Evolutionary conservation across 768 basidiomycete species (phyloP).

Genomic region (Epithele typhae): DNA sequence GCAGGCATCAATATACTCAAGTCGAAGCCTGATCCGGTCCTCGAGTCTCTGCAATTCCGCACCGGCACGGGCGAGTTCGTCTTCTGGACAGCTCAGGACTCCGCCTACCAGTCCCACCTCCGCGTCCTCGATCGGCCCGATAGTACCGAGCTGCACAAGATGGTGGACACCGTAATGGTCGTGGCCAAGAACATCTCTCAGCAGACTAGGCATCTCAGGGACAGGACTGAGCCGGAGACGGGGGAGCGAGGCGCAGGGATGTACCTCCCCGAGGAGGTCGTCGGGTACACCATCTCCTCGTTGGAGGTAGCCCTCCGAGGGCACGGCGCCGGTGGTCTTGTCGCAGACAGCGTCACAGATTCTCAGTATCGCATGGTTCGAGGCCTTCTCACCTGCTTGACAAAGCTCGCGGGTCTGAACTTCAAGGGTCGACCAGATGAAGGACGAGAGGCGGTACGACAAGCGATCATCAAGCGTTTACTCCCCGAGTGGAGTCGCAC

Average conservation of each 20-base stretch:
- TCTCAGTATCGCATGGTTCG: constrained; percentile 73
- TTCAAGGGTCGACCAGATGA: constrained; percentile 71
- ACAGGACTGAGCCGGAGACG: constrained; percentile 64
- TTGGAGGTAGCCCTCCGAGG: constrained; percentile 84
- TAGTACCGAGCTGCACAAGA: constrained; percentile 61
- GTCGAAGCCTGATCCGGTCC: constrained; percentile 65
- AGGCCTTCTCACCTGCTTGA: constrained; percentile 67
- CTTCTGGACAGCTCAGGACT: constrained; percentile 84
- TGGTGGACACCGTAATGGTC: constrained; percentile 84
- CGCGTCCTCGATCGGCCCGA: constrained; percentile 49
- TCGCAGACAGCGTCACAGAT: constrained; percentile 78
- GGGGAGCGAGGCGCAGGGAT: constrained; percentile 79
- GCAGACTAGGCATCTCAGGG: constrained; percentile 80
- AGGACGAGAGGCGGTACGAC: constrained; percentile 71
- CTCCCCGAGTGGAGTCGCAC: constrained; percentile 90
- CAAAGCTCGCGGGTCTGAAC: constrained; percentile 59
- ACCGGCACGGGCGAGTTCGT: constrained; percentile 86
- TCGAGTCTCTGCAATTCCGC: constrained; percentile 71
- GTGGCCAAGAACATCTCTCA: constrained; percentile 76
- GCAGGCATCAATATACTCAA: constrained; percentile 89
- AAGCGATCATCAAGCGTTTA: constrained; percentile 84
- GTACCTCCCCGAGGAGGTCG: constrained; percentile 87
- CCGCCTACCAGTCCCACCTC: constrained; percentile 55
- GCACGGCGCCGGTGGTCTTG: constrained; percentile 41
- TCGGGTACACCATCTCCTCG: constrained; percentile 81